phyloP scores from a whole-genome alignment of 169 alveolate species.

The Babesia gibsoni region DNA sequence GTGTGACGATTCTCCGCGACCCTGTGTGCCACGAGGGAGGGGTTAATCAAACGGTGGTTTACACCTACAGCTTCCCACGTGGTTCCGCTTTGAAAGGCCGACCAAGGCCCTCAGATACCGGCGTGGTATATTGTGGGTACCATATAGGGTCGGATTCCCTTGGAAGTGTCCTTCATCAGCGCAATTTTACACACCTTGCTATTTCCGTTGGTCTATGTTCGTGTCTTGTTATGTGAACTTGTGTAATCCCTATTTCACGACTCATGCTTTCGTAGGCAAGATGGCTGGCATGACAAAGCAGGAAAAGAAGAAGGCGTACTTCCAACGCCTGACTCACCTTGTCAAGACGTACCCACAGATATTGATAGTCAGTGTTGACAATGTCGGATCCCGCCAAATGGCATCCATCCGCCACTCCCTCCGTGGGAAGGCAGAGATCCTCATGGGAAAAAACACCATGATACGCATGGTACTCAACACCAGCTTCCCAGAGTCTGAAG shows the following conservation, averaged over 20 bases:
- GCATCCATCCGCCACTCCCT: slow-evolving; percentile 90
- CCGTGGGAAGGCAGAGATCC: slow-evolving; percentile 89
- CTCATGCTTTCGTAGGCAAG: slow-evolving; percentile 41
- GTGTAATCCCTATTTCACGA: too few species aligned
- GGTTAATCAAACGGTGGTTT: too few species aligned
- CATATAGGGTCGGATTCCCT: too few species aligned
- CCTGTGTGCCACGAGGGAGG: too few species aligned
- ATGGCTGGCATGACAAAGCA: slow-evolving; percentile 83
- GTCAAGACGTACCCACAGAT: slow-evolving; percentile 84
- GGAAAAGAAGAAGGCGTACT: slow-evolving; percentile 84
- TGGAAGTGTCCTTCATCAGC: too few species aligned
- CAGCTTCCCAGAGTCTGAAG: slow-evolving; percentile 75
- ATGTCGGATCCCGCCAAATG: slow-evolving; percentile 95
- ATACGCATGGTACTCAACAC: slow-evolving; percentile 90
- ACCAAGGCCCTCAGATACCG: too few species aligned
- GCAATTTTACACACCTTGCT: too few species aligned
- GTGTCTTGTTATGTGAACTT: too few species aligned
- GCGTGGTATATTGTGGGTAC: too few species aligned
- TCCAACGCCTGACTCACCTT: slow-evolving; percentile 81
- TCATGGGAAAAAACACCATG: slow-evolving; percentile 97
- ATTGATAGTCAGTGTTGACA: slow-evolving; percentile 90
- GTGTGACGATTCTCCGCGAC: neutral
- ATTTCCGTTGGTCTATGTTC: too few species aligned
- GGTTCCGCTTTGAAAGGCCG: too few species aligned
- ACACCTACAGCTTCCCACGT: too few species aligned